phyloP scores from a whole-genome alignment of 2,329 filamentous ascomycete genomes.

The Tolypocladium album region DNA sequence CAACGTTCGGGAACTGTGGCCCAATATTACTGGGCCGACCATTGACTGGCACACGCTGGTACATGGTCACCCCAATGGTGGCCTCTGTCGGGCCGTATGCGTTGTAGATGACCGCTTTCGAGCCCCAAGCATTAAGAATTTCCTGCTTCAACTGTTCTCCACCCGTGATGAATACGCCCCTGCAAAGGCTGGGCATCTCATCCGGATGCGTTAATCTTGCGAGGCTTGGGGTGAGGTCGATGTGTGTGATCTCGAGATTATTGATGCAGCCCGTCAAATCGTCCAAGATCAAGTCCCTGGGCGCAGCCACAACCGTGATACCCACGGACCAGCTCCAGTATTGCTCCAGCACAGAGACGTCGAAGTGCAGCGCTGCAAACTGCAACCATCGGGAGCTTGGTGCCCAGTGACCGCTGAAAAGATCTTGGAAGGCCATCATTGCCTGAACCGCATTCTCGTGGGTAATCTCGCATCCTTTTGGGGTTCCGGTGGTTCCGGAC shows the following conservation, averaged over 20 bases:
- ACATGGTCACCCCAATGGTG: constrained; percentile 88
- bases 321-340: constrained; percentile 94
- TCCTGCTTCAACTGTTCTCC: constrained; percentile 84
- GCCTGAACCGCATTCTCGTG: constrained; percentile 85
- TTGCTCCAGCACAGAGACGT: constrained; percentile 86
- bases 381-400: constrained; percentile 71
- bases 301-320: constrained; percentile 72
- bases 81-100: constrained; percentile 88
- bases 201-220: constrained; percentile 68
- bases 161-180: constrained; percentile 86
- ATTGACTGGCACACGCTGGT: constrained; percentile 64
- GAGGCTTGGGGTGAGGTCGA: constrained; percentile 83
- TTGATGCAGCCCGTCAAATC: constrained; percentile 67
- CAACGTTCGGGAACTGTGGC: constrained; percentile 76
- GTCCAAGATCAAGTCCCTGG: constrained; percentile 75
- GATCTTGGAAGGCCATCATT: constrained; percentile 72
- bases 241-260: constrained; percentile 69
- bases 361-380: constrained; percentile 90
- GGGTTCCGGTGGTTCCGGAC: constrained; percentile 75
- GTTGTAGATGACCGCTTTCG: constrained; percentile 74
- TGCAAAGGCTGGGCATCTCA: constrained; percentile 68
- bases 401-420: constrained; percentile 70
- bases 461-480: constrained; percentile 80
- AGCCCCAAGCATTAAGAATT: constrained; percentile 78
- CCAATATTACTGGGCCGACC: constrained; percentile 85